Evolutionary conservation across 306 rosid genomes (phyloP), one percentile per base, ranked within the genome.

Genomic region (Rosa lucieae): DNA sequence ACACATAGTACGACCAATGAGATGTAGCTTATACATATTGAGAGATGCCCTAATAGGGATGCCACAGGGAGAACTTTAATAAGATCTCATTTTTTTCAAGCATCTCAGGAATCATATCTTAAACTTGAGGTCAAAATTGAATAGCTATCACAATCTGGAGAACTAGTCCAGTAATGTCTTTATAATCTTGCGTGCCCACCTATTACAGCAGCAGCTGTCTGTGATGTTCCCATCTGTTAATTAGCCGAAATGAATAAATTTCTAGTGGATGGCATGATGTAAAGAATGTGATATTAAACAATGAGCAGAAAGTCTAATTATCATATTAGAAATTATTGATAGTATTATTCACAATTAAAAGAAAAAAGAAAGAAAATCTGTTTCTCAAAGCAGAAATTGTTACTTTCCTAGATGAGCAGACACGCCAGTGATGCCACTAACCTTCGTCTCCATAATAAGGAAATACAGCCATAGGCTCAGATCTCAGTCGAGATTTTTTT

Each of bases 191-290:
- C 85, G 85, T 5, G 95, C 95, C 61, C 97, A 92, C 92, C 95
- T 91, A 79, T 67, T 37, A 91, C 81, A 8, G 88, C 90, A 76
- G 84, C 78, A 8, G 98, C 92, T 37, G 86, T 88, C 72, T 91
- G 92, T 15, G 94, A 89, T 74, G 94, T 87, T 78, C 98, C 97
- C 88, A 90, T 84, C 97, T 92, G 97, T 79, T 68, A 73, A 84
- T 12, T 49, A 40, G 70, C 44, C 10, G 75, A 80, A 79, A 7
- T 0, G 32, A 76, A 72, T 8, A 49, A 32, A 8, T 53, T 61
- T 63, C 69, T 63, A 67, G 79, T 32, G 77, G 52, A 62, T 70
- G 26, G 78, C 52, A 46, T 71, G 61, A 59, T n/a, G 40, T 70
- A 53, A 70, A 6, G 3, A 12, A 63, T 63, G 8, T 52, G 21